A percentile compares a stretch with the other conserved stretches of the same genome.
Evolutionary conservation across 2,329 filamentous ascomycete genomes (phyloP).

Genomic region (Monosporascus ibericus): DNA sequence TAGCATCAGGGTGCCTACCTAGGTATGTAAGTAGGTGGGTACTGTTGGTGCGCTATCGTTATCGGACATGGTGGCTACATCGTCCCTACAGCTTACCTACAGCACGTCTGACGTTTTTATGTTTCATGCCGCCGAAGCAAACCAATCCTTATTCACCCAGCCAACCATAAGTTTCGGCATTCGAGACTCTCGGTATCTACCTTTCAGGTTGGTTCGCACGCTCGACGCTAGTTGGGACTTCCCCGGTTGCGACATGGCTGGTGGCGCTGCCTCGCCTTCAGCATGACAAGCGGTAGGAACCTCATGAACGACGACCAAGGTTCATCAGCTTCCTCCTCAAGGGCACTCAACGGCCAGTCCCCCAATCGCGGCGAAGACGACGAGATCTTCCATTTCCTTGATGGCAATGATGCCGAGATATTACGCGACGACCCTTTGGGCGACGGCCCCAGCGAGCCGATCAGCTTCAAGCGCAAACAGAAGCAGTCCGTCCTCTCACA

Average conservation of each 20-base stretch:
- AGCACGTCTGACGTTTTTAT: no score
- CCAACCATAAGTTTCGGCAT: no score
- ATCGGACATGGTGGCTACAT: no score
- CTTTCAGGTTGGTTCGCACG: neutral
- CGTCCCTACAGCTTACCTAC: no score
- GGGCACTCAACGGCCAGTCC: constrained; percentile 14
- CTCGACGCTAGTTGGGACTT: neutral
- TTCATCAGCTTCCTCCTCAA: constrained; percentile 20
- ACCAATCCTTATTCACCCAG: no score
- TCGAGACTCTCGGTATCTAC: neutral
- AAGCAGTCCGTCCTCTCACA: constrained; percentile 43
- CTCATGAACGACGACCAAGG: constrained; percentile 17
- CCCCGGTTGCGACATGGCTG: constrained; percentile 19
- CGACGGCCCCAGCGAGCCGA: constrained; percentile 40
- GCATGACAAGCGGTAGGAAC: constrained; percentile 25
- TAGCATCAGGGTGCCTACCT: no score
- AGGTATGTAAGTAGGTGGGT: no score
- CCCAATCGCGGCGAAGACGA: constrained; percentile 28
- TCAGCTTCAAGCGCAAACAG: constrained; percentile 69
- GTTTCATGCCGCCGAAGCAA: no score
- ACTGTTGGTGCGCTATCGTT: no score
- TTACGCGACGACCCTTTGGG: constrained; percentile 53
- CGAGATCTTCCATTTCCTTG: constrained; percentile 21
- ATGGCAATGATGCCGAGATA: constrained; percentile 25
- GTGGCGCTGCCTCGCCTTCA: constrained; percentile 16